Percentiles rank a stretch among this genome's conserved stretches.
Conservation (phyloP, 2,329 filamentous ascomycete genomes). For the Talaromyces piceae region DNA sequence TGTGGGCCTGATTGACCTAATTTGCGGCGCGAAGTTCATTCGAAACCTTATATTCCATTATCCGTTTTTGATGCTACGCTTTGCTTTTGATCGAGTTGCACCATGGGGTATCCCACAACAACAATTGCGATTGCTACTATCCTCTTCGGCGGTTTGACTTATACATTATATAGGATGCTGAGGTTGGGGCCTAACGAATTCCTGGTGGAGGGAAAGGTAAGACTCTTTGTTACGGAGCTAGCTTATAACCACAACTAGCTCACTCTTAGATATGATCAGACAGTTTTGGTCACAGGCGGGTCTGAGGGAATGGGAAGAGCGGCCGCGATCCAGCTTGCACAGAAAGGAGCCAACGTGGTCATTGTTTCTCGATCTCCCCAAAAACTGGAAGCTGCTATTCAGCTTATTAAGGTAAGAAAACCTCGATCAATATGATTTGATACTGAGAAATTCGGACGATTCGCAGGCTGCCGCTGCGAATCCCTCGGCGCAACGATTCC, state of each 20-base stretch:
- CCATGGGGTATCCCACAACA: conserved; percentile 19
- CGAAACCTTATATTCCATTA: background rate
- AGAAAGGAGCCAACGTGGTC: conserved; percentile 78
- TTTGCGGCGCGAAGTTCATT: background rate
- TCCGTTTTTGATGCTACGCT: background rate
- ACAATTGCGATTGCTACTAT: conserved; percentile 25
- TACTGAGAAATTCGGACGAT: conserved; percentile 8
- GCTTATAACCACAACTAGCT: background rate
- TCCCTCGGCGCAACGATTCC: conserved; percentile 65
- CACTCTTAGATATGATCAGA: conserved; percentile 46
- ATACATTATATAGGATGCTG: conserved; percentile 32
- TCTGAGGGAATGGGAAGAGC: conserved; percentile 87
- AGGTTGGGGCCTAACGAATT: conserved; percentile 57
- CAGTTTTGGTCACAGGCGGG: conserved; percentile 78
- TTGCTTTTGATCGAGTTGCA: background rate
- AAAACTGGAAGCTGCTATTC: conserved; percentile 66
- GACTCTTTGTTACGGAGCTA: conserved; percentile 12
- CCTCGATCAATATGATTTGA: background rate
- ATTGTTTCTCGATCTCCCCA: conserved; percentile 70
- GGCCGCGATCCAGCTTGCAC: conserved; percentile 64
- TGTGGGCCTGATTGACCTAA: background rate
- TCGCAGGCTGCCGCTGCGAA: conserved; percentile 57
- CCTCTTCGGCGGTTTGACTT: conserved; percentile 26
- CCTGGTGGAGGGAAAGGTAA: conserved; percentile 74
- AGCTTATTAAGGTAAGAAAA: conserved; percentile 54